A percentile compares a stretch with the other conserved stretches of the same genome.
phyloP scores from a whole-genome alignment of 1,284 basidiomycete genomes.

The Cerrena zonata region DNA sequence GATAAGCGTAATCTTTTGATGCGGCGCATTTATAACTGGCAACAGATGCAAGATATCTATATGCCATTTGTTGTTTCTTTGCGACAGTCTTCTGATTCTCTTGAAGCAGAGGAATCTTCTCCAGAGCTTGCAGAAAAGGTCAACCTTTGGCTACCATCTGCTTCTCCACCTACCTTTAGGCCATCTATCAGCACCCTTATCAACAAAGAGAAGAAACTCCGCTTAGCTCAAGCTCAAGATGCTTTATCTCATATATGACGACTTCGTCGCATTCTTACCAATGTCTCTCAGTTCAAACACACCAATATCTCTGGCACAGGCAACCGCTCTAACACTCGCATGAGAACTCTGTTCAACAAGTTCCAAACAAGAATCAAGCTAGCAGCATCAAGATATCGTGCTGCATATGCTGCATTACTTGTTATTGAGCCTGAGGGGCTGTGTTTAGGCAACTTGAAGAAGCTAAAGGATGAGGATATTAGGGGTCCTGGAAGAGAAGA shows the following conservation, averaged over 20 bases:
- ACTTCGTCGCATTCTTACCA: not conserved
- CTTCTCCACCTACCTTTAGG: not conserved
- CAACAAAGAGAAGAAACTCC: not conserved
- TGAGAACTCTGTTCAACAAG: constrained; percentile 3
- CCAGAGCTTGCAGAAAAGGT: not conserved
- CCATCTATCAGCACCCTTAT: not conserved
- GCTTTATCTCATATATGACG: not conserved
- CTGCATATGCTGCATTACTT: constrained; percentile 6
- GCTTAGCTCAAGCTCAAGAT: not conserved
- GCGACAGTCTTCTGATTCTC: not conserved
- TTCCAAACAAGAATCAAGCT: constrained; percentile 2
- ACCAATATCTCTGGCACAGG: not conserved
- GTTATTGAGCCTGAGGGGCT: constrained; percentile 9
- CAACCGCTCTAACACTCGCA: constrained; percentile 10
- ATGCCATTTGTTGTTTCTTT: not conserved
- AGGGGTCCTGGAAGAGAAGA: constrained; percentile 10
- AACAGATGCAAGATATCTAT: not conserved
- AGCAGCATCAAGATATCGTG: constrained; percentile 9
- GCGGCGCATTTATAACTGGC: not conserved
- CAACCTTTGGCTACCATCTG: not conserved
- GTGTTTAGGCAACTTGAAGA: not conserved
- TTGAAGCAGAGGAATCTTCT: not conserved
- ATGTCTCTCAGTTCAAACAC: not conserved
- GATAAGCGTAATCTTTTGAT: not conserved
- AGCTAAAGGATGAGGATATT: constrained; percentile 9